Evolutionary conservation across 2,329 filamentous ascomycete species (phyloP), one percentile per base, ranked within the genome.

Genomic region (Colletotrichum cereale): DNA sequence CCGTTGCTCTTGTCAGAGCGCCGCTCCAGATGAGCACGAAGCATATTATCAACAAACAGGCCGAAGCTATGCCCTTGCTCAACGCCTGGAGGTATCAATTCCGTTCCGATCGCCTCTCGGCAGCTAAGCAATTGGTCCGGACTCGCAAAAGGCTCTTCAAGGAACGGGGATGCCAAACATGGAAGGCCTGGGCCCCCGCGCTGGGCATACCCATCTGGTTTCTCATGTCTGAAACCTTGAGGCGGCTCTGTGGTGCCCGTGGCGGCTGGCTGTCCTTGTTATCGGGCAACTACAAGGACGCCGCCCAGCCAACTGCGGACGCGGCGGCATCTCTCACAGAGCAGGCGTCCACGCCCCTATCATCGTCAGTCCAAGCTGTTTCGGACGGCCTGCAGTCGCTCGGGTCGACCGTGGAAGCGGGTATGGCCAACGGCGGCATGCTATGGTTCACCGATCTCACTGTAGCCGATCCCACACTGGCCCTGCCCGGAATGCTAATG

Each of bases 401-500:
- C 73, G 79, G 65, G 74, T 79, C 47, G 78, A 86, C 53, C 78
- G 42, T 62, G 24, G 70, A 71, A 26, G 34, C 60, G 10, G 63
- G 82, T 1, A 75, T 90, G n/a, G 75, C 80, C 0, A 81, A 84
- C 0, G 88, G 86, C 6, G 88, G 88, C 34, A 83, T 82, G 50
- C 80, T 89, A 21, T 90, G 88, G 87, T 89, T 90, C 75, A 80
- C 83, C 2, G 85, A 90, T 73, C 82, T 90, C 31, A 85, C 84
- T 8, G 84, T 77, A 38, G 79, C 85, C 40, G 88, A 90, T 71
- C 87, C 88, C 85, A 84, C 67, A 80, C 83, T 67, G 77, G 84
- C 36, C 82, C 90, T 0, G 87, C 88, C 3, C n/a, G 36, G 31
- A 2, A 44, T 67, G 14, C 62, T 69, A 12, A 56, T 65, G 56